Conservation (phyloP, 1,284 basidiomycete genomes). For the Stereum hirsutum region DNA sequence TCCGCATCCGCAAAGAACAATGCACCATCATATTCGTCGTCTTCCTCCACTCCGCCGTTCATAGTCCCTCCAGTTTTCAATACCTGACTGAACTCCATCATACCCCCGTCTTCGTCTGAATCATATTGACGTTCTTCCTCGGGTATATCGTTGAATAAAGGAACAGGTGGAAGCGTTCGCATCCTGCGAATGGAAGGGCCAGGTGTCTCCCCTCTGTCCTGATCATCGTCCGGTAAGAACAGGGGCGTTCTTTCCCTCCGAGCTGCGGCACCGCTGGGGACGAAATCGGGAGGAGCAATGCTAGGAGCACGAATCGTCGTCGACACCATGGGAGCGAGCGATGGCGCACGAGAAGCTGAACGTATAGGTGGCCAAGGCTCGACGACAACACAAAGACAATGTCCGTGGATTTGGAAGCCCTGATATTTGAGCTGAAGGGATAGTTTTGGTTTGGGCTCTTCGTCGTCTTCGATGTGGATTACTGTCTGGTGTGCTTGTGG, state of each 20-base stretch:
- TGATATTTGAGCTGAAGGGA: conserved; percentile 53
- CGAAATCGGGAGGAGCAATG: conserved; percentile 24
- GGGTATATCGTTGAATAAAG: conserved; percentile 34
- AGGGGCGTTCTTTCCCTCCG: conserved; percentile 44
- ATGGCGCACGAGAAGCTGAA: conserved; percentile 25
- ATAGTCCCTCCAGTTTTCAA: conserved; percentile 48
- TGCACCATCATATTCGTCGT: conserved; percentile 65
- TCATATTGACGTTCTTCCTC: conserved; percentile 21
- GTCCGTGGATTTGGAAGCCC: conserved; percentile 57
- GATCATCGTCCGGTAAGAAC: conserved; percentile 60
- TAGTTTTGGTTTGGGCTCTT: conserved; percentile 63
- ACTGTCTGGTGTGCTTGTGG: conserved; percentile 4
- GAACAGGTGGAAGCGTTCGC: conserved; percentile 28
- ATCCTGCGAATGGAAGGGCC: conserved; percentile 26
- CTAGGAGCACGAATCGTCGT: conserved; percentile 21
- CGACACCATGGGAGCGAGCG: conserved; percentile 20
- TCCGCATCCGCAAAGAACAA: conserved; percentile 76
- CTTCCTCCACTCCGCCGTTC: conserved; percentile 51
- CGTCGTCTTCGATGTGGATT: conserved; percentile 19
- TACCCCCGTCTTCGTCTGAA: conserved; percentile 34
- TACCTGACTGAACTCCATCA: conserved; percentile 70
- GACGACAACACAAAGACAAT: conserved; percentile 68
- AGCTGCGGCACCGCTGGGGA: conserved; percentile 13
- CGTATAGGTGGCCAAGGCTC: conserved; percentile 63
- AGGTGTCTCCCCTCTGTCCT: conserved; percentile 29